Percentiles rank a stretch among this genome's conserved stretches.
Evolutionary conservation across 495 filamentous ascomycete genomes (phyloP).

Genomic region (Pseudoneurospora amorphoporcata): DNA sequence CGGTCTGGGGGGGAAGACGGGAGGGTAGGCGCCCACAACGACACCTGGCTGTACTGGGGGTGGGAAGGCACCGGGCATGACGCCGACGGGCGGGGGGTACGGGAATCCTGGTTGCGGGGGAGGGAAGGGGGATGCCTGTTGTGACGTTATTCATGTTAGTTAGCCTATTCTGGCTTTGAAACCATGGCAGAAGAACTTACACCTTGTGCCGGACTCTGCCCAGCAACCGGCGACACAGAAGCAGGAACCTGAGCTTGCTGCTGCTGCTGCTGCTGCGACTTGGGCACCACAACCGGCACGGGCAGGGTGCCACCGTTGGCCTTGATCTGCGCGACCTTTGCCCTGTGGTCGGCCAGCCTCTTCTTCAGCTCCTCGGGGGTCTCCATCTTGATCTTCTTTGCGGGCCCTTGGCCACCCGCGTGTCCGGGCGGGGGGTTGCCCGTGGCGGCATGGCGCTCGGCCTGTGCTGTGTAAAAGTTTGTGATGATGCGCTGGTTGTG

Average conservation of each 20-base stretch:
- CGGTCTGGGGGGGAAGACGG: constrained; percentile 22
- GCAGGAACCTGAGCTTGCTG: constrained; percentile 22
- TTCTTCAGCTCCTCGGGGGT: constrained; percentile 68
- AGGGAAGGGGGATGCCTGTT: constrained; percentile 32
- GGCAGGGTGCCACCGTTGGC: constrained; percentile 7
- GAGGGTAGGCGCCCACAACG: constrained; percentile 27
- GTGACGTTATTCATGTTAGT: neutral
- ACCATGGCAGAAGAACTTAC: constrained; percentile 35
- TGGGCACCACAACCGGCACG: neutral
- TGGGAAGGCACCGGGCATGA: constrained; percentile 15
- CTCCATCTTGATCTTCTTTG: constrained; percentile 77
- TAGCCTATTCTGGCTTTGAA: neutral
- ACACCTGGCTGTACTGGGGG: constrained; percentile 18
- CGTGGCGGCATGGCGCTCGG: constrained; percentile 67
- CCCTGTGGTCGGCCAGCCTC: constrained; percentile 70
- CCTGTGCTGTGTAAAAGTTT: constrained; percentile 75
- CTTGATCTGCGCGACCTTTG: constrained; percentile 52
- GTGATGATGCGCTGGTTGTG: constrained; percentile 78
- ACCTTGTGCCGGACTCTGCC: constrained; percentile 43
- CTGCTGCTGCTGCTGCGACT: constrained; percentile 15
- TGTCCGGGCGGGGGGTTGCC: constrained; percentile 69
- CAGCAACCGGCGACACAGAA: constrained; percentile 38
- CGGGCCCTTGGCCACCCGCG: constrained; percentile 36
- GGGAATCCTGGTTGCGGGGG: constrained; percentile 31
- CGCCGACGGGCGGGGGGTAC: constrained; percentile 11